Base-by-base conservation (phyloP, 2,329 filamentous ascomycete genomes). In the Monosporascus sp. region DNA sequence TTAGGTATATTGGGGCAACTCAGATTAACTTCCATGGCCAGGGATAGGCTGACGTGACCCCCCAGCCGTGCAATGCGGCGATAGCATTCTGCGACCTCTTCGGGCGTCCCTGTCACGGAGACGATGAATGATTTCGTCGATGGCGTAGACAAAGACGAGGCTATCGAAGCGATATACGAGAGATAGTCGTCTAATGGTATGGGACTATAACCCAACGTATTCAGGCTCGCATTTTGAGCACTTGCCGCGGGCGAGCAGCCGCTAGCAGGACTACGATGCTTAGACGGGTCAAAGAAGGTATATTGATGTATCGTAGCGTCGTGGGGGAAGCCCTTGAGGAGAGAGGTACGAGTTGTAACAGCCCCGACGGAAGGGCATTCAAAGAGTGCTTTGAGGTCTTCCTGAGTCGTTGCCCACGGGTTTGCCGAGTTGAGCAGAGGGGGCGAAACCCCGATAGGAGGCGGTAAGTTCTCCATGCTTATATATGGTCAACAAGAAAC, bases 1-100 rank as follows among this genome's bases (percentile, higher is more conserved):
- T 73, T 72, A 0, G 79, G 75, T 48, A 92, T 91, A 62, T 93
- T 92, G 0, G 89, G 89, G 60, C 89, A 92, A 34, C 82, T 87
- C 31, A 92, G 79, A 64, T 93, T 93, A 62, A 92, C 75, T 68
- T 93, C 89, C 74, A 91, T 81, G 18, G 83, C 84, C 1, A 89
- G 72, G 1, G 76, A 74, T 58, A 83, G 57, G 1, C 63, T 59
- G n/a, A 76, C 54, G 1, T 14, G 17, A 17, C 20, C 37, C 2
- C 17, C 17, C 55, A 55, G 62, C 47, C 25, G 54, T 53, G 65
- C 67, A 54, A 88, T 77, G 15, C 72, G 68, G 1, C 58, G 55
- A 63, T 87, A 86, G 69, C 83, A 85, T 52, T 70, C 59, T 0
- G 72, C 70, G 0, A 90, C 76, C 11, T 88, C 82, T 0, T 72